A percentile compares a stretch with the other conserved stretches of the same genome.
These are phyloP conservation scores for Aspergillus cavernicola DNA, from an alignment of 495 filamentous ascomycete species.

Conservation along the genomic window DNA sequence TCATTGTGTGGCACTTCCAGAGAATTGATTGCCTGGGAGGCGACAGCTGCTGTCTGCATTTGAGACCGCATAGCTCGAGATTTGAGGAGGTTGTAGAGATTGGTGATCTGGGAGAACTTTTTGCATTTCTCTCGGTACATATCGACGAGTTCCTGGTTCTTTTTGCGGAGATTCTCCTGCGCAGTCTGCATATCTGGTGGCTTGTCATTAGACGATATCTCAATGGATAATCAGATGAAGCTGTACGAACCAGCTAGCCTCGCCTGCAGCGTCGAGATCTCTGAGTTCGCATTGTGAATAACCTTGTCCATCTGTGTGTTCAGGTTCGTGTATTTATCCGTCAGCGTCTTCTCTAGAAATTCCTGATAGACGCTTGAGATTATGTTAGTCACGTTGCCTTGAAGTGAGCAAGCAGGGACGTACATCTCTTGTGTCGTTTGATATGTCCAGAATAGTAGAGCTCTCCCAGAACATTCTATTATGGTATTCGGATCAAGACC, in stretches of 20 bases:
- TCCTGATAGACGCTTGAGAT: conserved; percentile 72
- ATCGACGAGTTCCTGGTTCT: conserved; percentile 71
- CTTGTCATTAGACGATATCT: conserved; percentile 2
- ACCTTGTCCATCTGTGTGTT: conserved; percentile 75
- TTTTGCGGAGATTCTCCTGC: conserved; percentile 64
- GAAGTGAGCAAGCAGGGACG: neutral
- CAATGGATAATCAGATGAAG: neutral
- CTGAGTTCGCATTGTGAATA: conserved; percentile 74
- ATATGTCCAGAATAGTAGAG: conserved; percentile 85
- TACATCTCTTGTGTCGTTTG: conserved; percentile 91
- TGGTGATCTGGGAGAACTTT: conserved; percentile 72
- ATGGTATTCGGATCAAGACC: conserved; percentile 80
- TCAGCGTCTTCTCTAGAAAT: conserved; percentile 64
- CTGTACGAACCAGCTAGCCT: conserved; percentile 51
- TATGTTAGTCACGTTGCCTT: conserved; percentile 11
- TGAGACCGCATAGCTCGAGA: conserved; percentile 64
- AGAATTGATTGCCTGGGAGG: conserved; percentile 52
- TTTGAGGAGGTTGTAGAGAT: conserved; percentile 82
- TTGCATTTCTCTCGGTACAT: conserved; percentile 69
- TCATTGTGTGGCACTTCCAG: conserved; percentile 20
- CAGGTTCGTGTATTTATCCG: conserved; percentile 68
- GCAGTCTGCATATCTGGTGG: conserved; percentile 60
- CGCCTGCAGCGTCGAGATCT: conserved; percentile 65
- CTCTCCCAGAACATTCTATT: conserved; percentile 86
- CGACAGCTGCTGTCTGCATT: conserved; percentile 67